These are phyloP conservation scores for Stemphylium vesicarium DNA, from an alignment of 2,329 filamentous ascomycete genomes.

Conservation along the genomic window DNA sequence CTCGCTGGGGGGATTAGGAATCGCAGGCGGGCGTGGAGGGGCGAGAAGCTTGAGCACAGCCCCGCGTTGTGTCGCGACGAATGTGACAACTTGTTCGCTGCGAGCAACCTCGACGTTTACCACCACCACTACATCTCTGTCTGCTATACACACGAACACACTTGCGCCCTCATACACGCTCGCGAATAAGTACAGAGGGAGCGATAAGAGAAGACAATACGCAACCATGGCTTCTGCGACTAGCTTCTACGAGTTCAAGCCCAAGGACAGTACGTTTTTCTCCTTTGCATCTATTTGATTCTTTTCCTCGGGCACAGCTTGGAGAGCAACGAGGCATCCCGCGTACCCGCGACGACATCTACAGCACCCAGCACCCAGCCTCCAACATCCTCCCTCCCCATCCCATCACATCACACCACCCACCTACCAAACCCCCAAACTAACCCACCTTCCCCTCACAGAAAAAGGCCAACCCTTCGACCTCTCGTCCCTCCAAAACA, in stretches of 20 bases:
- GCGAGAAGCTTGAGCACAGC: slow-evolving; percentile 1
- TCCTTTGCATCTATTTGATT: neutral
- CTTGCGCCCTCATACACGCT: neutral
- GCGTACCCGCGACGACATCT: neutral
- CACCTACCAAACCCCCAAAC: neutral
- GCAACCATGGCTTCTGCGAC: slow-evolving; percentile 70
- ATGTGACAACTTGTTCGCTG: neutral
- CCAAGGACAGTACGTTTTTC: slow-evolving; percentile 73
- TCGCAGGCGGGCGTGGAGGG: neutral
- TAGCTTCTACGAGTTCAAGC: slow-evolving; percentile 82
- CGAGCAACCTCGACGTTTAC: neutral
- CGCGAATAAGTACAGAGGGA: neutral
- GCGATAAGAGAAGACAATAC: slow-evolving; percentile 7
- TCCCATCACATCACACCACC: too few species aligned
- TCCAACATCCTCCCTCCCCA: too few species aligned
- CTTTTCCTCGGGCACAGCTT: neutral
- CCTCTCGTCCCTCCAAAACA: slow-evolving; percentile 78
- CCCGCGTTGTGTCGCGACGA: neutral
- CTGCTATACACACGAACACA: neutral
- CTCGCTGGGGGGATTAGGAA: neutral
- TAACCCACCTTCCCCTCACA: slow-evolving; percentile 43
- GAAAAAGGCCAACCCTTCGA: slow-evolving; percentile 76
- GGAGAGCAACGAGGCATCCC: neutral
- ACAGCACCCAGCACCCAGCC: neutral
- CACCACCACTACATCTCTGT: too few species aligned